These are phyloP conservation scores for Metschnikowia colocasiae DNA, from an alignment of 805 yeast species.

Conservation along the genomic window DNA sequence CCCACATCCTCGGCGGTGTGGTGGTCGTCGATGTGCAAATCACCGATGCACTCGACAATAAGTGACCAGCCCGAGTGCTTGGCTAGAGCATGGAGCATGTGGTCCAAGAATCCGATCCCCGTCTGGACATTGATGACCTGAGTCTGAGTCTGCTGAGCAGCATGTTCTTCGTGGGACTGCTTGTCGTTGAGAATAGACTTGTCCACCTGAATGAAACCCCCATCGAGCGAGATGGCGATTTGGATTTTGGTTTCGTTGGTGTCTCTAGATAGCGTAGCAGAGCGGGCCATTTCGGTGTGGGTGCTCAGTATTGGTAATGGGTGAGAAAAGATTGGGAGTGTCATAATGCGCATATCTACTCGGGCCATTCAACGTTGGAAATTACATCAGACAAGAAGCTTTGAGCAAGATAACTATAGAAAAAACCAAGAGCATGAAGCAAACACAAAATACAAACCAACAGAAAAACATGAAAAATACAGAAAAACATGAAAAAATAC, in stretches of 20 bases:
- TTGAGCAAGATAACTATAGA: too few relatives aligned
- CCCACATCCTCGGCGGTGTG: constrained; percentile 96
- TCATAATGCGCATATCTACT: background rate
- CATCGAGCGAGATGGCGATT: constrained; percentile 77
- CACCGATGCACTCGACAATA: constrained; percentile 86
- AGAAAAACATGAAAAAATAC: too few relatives aligned
- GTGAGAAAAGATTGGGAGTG: background rate
- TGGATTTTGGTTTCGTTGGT: constrained; percentile 95
- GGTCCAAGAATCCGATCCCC: constrained; percentile 94
- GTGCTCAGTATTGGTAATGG: background rate
- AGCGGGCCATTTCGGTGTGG: background rate
- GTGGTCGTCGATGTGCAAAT: constrained; percentile 93
- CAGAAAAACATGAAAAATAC: too few relatives aligned
- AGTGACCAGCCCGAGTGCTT: constrained; percentile 97
- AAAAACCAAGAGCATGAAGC: too few relatives aligned
- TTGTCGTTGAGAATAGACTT: constrained; percentile 49
- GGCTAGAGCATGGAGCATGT: constrained; percentile 95
- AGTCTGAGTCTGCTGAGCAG: constrained; percentile 62
- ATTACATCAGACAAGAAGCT: too few relatives aligned
- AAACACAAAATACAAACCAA: too few relatives aligned
- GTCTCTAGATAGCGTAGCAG: constrained; percentile 56
- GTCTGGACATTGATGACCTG: constrained; percentile 81
- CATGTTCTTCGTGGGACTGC: constrained; percentile 40
- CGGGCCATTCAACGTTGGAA: too few relatives aligned
- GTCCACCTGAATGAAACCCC: constrained; percentile 69